Evolutionary conservation across 139 green algal species (phyloP).

Genomic region (Raphidocelis subcapitata): DNA sequence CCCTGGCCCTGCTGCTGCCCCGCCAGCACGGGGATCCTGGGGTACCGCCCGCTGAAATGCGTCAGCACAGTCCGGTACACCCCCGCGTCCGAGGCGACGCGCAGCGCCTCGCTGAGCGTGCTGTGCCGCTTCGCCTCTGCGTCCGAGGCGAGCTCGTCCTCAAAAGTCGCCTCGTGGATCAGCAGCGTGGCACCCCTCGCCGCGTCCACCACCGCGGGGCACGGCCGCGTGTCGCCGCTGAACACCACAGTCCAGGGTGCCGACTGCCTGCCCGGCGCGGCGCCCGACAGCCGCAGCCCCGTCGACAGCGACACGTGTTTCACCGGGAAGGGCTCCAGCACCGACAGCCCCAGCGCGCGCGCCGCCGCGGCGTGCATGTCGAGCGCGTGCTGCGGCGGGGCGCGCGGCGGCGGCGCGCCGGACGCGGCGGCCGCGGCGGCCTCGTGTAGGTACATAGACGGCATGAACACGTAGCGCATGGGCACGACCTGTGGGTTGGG

Average conservation of each 20-base stretch:
- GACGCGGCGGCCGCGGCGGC: too few species aligned
- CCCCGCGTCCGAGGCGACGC: conserved; percentile 49
- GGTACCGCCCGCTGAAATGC: conserved; percentile 96
- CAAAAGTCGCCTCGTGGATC: conserved; percentile 98
- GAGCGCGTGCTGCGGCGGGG: not conserved
- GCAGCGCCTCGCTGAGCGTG: conserved; percentile 85
- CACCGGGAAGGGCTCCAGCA: conserved; percentile 53
- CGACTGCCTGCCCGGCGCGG: not conserved
- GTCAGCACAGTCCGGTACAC: conserved; percentile 94
- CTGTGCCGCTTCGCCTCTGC: conserved; percentile 89
- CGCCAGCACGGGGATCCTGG: conserved; percentile 77
- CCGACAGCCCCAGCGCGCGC: conserved; percentile 54
- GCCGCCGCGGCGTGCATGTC: conserved; percentile 7
- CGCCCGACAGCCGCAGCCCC: conserved; percentile 67
- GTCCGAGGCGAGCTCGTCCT: conserved; percentile 85
- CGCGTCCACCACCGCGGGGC: conserved; percentile 56
- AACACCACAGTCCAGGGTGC: conserved; percentile 82
- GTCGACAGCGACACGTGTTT: conserved; percentile 58
- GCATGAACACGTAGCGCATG: conserved; percentile 63
- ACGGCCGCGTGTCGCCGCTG: conserved; percentile 88
- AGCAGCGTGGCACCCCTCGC: conserved; percentile 82
- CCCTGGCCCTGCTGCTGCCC: too few species aligned
- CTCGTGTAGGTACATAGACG: conserved; percentile 37
- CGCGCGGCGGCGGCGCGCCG: too few species aligned
- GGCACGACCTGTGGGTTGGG: conserved; percentile 20